Base-by-base conservation (phyloP, 495 filamentous ascomycete species). In the Parathielavia appendiculata region DNA sequence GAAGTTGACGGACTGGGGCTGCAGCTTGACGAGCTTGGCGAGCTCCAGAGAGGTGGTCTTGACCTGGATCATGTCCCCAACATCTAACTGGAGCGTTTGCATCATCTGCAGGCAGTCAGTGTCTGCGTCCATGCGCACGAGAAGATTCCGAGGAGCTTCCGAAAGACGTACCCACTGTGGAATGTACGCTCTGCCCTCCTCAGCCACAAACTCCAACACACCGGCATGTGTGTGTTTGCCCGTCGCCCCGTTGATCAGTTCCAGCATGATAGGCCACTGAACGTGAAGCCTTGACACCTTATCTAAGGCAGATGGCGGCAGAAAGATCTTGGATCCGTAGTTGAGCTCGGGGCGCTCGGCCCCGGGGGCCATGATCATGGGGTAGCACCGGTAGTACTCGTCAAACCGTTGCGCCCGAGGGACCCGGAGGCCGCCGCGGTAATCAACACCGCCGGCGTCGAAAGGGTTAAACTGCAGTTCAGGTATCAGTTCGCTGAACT, bases 371-470 rank as follows among this genome's bases (percentile, higher is more conserved):
- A 97, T 96, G 63, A 86, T 84, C 58, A 95, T 79, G 19, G 93
- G 95, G 66, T 97, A 98, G 75, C 90, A 95, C 35, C 93, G 88
- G 71, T 95, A 96, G 71, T 93, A 96, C 72, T 97, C 95, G 73
- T 98, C 92, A 75, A 97, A 98, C 53, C 92, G 90, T 51, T 74
- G 76, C 17, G 67, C 57, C 32, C 59, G 61, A 3, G 54, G 53
- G 9, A 46, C 62, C 17, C 71, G 63, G 40, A 53, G 41, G 54
- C 70, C 65, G 14, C 71, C 69, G 66, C 81, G 82, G 48, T 80
- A 78, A 47, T 83, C 75, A 65, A 77, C 81, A 65, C 77, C 83
- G 39, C 72, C 75, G 34, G 61, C 41, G 56, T 64, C 70, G 54
- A 63, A 70, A 12, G 69, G 60, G 55, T 68, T 66, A 56, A 63